phyloP scores from a whole-genome alignment of 2,329 filamentous ascomycete genomes.

The Monilinia laxa region DNA sequence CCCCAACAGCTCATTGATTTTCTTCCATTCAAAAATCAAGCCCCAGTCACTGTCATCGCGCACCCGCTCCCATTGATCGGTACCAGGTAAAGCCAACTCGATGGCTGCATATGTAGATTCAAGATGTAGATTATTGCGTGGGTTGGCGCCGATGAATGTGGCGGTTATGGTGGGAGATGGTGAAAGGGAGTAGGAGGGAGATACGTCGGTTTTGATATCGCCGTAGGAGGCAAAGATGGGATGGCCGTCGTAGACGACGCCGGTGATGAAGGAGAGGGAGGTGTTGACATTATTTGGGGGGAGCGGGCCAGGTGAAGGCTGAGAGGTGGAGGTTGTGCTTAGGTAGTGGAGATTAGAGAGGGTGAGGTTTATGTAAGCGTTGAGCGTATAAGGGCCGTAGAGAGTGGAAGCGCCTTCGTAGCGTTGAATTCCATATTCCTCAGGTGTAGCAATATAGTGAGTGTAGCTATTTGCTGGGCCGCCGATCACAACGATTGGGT shows the following conservation, averaged over 20 bases:
- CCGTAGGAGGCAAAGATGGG: conserved; percentile 70
- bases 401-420: conserved; percentile 96
- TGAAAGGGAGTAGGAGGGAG: conserved; percentile 57
- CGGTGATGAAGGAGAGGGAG: conserved; percentile 78
- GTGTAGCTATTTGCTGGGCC: conserved; percentile 90
- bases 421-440: conserved; percentile 80
- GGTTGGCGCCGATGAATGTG: conserved; percentile 83
- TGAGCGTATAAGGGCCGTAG: conserved; percentile 77
- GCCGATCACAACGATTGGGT: conserved; percentile 78
- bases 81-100: conserved; percentile 55
- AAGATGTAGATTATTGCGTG: conserved; percentile 79
- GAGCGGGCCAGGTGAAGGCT: conserved; percentile 54
- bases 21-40: conserved; percentile 75
- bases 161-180: conserved; percentile 54
- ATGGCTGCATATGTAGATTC: conserved; percentile 77
- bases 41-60: conserved; percentile 80
- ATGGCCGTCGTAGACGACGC: conserved; percentile 71
- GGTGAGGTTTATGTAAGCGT: conserved; percentile 85
- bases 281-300: conserved; percentile 76
- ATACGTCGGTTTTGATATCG: conserved; percentile 56
- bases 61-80: conserved; percentile 61
- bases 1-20: conserved; percentile 66
- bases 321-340: conserved; percentile 46
- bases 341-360: conserved; percentile 70
- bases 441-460: conserved; percentile 71